These are phyloP conservation scores for Chimonanthus praecox DNA, from an alignment of 164 flowering plant genomes.

Conservation along the genomic window DNA sequence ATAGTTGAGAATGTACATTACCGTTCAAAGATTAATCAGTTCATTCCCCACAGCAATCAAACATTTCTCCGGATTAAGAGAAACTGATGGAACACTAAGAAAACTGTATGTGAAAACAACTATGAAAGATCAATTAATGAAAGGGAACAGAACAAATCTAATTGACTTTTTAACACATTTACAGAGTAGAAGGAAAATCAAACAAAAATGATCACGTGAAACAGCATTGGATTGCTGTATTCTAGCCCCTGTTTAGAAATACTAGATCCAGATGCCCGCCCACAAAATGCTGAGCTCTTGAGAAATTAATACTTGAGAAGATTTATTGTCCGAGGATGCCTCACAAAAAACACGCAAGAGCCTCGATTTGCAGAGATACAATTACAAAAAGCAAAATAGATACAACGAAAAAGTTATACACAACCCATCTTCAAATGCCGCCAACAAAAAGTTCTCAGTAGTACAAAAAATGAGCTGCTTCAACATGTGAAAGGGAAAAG, in stretches of 20 bases:
- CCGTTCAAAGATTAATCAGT: too few relatives aligned
- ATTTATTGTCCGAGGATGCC: slow-evolving; percentile 25
- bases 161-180: not conserved
- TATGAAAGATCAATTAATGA: not conserved
- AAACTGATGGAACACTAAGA: not conserved
- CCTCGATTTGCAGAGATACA: slow-evolving; percentile 14
- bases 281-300: not conserved
- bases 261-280: not conserved
- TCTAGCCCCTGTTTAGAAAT: not conserved
- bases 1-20: too few relatives aligned
- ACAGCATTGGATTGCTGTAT: not conserved
- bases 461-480: slow-evolving; percentile 8
- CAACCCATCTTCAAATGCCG: slow-evolving; percentile 10
- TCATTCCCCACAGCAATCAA: not conserved
- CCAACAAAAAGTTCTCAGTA: not conserved
- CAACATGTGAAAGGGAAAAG: slow-evolving; percentile 1
- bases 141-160: not conserved
- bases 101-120: not conserved
- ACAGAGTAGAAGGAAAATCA: not conserved
- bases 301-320: not conserved
- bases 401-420: slow-evolving; percentile 3
- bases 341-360: slow-evolving; percentile 20
- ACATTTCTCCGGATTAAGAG: not conserved
- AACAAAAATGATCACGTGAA: not conserved
- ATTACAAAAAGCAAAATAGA: not conserved